Conservation (phyloP, 1,139 yeast species). For the Sugiyamaella neomexicana region DNA sequence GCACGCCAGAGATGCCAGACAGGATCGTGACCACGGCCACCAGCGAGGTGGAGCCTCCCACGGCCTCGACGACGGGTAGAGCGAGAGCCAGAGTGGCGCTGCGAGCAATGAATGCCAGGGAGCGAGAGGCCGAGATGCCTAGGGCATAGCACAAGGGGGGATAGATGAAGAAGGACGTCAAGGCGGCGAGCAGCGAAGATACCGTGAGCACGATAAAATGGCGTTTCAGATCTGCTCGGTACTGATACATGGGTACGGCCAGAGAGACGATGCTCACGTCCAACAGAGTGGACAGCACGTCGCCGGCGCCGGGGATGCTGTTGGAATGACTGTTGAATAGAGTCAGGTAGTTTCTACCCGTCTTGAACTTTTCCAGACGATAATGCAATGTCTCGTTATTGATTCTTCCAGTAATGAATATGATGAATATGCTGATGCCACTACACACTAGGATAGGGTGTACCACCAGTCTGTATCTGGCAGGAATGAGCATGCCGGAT, state of each 20-base stretch:
- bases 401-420: constrained; percentile 54
- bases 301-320: constrained; percentile 80
- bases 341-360: constrained; percentile 65
- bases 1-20: constrained; percentile 74
- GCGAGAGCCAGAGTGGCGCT: constrained; percentile 83
- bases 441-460: constrained; percentile 75
- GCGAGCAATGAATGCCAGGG: constrained; percentile 76
- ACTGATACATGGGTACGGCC: constrained; percentile 75
- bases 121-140: constrained; percentile 59
- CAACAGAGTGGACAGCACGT: constrained; percentile 65
- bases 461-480: constrained; percentile 50
- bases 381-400: constrained; percentile 51
- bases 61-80: constrained; percentile 62
- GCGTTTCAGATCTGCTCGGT: constrained; percentile 59
- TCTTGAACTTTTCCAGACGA: constrained; percentile 59
- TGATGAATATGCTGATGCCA: constrained; percentile 57
- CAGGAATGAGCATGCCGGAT: constrained; percentile 53
- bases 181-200: constrained; percentile 59
- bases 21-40: constrained; percentile 80
- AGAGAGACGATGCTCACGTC: constrained; percentile 75
- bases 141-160: constrained; percentile 66
- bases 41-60: constrained; percentile 67
- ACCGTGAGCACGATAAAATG: constrained; percentile 61
- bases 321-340: constrained; percentile 48
- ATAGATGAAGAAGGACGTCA: constrained; percentile 62